Evolutionary conservation across 371 early-diverging fungal genomes (phyloP), one percentile per base, ranked within the genome.

Genomic region (Rhizomucor miehei): DNA sequence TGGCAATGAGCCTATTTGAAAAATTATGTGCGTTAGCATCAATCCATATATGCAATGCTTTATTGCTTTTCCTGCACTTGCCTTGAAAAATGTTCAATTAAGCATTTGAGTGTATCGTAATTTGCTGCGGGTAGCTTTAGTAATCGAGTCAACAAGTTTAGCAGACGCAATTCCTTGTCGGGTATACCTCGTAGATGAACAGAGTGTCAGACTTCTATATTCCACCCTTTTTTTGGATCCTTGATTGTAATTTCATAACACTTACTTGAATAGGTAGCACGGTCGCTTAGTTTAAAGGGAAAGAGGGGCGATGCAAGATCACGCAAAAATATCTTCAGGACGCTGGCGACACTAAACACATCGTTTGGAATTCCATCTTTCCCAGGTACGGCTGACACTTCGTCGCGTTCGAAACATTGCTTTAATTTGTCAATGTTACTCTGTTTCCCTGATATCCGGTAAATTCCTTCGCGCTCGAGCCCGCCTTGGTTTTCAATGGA

Each of bases 241-340:
- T 38, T 10, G 9, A 38, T 38, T 9, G 9, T 9, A 38, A 38
- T 38, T 14, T n/a, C n/a, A n/a, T n/a, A n/a, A n/a, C 14, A 51
- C 48, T 29, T 57, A 81, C 84, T 73, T 11, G 84, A 81, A 57
- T 84, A 84, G 14, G 77, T 72, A 17, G 74, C 54, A 13, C 86
- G 71, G 29, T 84, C 86, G 8, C 75, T 67, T 9, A 80, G 50
- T 17, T 77, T 56, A 41, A 86, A 85, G 0, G 85, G 80, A 59
- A 88, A 84, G 17, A 88, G 56, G 6, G 89, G 89, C 14, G 84
- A 66, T 21, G 85, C 80, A 11, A 89, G 62, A 36, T 86, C 83
- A 6, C 89, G 70, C 0, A 89, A 62, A 44, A 84, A 89, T 14
- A 80, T 65, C 54, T 89, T 89, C 6, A 89, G 71, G 3, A 86